Evolutionary conservation across 169 alveolate species (phyloP).

Genomic region (Theileria parva): DNA sequence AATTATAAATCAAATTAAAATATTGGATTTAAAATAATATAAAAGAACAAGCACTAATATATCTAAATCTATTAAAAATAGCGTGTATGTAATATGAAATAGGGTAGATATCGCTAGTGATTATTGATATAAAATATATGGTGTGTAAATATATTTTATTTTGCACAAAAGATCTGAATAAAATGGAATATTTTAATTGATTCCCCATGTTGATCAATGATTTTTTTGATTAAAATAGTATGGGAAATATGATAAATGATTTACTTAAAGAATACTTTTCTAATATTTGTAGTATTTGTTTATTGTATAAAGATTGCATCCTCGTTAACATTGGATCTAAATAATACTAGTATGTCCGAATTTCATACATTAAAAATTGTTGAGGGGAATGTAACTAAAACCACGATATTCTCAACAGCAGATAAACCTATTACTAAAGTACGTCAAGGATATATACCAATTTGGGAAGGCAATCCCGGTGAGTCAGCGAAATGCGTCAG

Average conservation of each 20-base stretch:
- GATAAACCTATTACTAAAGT: neutral
- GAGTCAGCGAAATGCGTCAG: neutral
- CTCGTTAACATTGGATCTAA: neutral
- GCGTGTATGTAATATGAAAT: neutral
- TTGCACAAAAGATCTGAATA: no score
- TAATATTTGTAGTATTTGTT: no score
- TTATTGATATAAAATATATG: neutral
- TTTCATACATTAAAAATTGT: no score
- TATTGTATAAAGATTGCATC: neutral
- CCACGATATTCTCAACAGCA: neutral
- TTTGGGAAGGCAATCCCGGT: neutral
- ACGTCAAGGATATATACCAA: neutral
- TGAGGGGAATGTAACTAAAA: neutral
- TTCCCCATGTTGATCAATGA: neutral
- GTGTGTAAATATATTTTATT: no score
- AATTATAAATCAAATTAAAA: neutral
- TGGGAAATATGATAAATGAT: neutral
- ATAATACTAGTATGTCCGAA: no score
- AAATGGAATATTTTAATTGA: neutral
- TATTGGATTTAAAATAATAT: no score
- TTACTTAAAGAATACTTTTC: no score
- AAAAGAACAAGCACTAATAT: no score
- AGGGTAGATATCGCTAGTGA: neutral
- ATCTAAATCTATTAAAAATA: no score
- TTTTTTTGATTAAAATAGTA: no score